Conservation (phyloP, 73 alveolate genomes). For the Tetrahymena borealis region DNA sequence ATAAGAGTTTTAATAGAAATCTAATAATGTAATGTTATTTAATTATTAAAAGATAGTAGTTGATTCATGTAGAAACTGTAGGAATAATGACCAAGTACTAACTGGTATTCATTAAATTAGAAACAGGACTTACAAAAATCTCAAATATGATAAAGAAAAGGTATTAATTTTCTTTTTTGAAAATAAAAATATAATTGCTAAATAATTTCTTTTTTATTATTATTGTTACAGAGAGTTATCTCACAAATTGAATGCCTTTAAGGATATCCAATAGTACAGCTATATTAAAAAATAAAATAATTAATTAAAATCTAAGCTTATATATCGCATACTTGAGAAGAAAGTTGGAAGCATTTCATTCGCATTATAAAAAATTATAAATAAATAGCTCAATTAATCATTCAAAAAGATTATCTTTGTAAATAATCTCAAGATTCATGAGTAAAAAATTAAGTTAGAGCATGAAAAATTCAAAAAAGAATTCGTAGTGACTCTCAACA, state of each 20-base stretch:
- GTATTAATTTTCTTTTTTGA: not conserved
- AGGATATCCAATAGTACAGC: not conserved
- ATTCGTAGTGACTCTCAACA: not conserved
- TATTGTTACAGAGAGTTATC: not conserved
- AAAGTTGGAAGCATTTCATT: conserved; percentile 7
- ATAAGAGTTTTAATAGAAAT: too few species aligned
- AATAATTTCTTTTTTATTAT: not conserved
- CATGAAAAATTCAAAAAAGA: not conserved
- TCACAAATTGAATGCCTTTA: conserved; percentile 18
- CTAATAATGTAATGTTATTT: too few species aligned
- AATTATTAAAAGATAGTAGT: not conserved
- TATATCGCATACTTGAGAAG: not conserved
- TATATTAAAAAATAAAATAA: not conserved
- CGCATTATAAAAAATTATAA: not conserved
- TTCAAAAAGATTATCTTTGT: not conserved
- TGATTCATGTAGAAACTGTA: conserved; percentile 54
- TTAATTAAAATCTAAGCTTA: conserved; percentile 5
- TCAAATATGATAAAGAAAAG: conserved; percentile 10
- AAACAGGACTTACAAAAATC: conserved; percentile 23
- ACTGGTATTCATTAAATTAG: conserved; percentile 53
- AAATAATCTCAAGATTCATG: not conserved
- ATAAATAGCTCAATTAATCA: not conserved
- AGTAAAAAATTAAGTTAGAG: not conserved
- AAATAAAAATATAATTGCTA: not conserved
- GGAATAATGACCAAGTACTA: conserved; percentile 61